A percentile compares a stretch with the other conserved stretches of the same genome.
These are phyloP conservation scores for Pichia inconspicua DNA, from an alignment of 1,139 yeast genomes.

Conservation along the genomic window DNA sequence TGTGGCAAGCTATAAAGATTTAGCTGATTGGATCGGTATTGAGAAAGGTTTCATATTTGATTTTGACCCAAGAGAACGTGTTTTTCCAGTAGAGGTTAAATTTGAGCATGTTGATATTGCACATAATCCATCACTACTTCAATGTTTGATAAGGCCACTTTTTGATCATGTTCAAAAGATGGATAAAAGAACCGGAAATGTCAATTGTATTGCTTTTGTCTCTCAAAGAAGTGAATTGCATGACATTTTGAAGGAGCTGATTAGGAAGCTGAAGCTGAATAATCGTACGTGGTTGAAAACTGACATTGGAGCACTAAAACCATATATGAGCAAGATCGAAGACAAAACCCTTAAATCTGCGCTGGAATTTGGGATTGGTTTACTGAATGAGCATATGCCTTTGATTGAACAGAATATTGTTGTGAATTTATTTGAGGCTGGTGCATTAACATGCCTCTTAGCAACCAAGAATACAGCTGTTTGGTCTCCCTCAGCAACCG, in stretches of 20 bases:
- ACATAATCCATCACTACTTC: conserved; percentile 43
- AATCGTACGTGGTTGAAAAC: conserved; percentile 30
- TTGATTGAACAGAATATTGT: conserved; percentile 46
- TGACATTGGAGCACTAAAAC: conserved; percentile 34
- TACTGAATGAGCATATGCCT: conserved; percentile 54
- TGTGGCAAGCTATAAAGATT: conserved; percentile 64
- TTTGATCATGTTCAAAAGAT: conserved; percentile 30
- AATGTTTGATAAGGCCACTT: conserved; percentile 45
- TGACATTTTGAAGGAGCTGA: conserved; percentile 42
- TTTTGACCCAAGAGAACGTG: conserved; percentile 58
- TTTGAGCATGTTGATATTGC: conserved; percentile 43
- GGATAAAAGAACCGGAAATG: conserved; percentile 26
- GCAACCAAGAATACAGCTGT: conserved; percentile 51
- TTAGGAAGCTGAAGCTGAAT: conserved; percentile 29
- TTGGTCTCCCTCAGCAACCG: conserved; percentile 44
- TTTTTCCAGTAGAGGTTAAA: conserved; percentile 49
- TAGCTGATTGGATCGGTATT: conserved; percentile 85
- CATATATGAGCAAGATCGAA: conserved; percentile 36
- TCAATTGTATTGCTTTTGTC: conserved; percentile 44
- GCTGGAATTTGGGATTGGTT: conserved; percentile 61
- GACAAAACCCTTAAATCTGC: conserved; percentile 42
- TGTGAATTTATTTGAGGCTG: conserved; percentile 42
- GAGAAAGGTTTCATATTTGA: conserved; percentile 50
- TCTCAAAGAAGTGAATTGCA: conserved; percentile 50
- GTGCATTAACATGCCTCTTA: conserved; percentile 45